Conservation (phyloP, 176 grass and related monocot genomes). For the Phragmites australis region DNA sequence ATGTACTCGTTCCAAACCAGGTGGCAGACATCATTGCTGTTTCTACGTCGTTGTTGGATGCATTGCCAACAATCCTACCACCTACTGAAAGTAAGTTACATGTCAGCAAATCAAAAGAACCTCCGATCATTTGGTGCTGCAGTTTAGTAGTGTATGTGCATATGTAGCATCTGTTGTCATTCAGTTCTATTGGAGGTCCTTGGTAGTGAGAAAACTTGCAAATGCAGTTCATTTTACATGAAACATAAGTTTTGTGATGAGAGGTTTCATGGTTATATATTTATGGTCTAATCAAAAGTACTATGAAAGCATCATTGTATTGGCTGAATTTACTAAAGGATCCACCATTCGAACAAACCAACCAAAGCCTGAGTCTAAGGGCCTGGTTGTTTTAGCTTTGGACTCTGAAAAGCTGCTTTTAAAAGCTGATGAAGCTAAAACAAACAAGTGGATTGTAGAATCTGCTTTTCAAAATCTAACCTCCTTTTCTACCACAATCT, state of each 20-base stretch:
- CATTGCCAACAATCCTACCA: slow-evolving; percentile 53
- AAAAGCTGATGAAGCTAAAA: too few relatives aligned
- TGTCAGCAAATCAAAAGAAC: not conserved
- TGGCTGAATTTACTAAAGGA: not conserved
- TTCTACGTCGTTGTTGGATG: slow-evolving; percentile 73
- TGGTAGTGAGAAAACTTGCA: not conserved
- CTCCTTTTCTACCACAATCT: too few relatives aligned
- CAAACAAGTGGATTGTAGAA: too few relatives aligned
- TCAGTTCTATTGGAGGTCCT: not conserved
- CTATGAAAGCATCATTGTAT: not conserved
- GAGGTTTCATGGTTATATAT: not conserved
- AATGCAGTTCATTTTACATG: slow-evolving; percentile 11
- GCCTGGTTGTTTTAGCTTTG: too few relatives aligned
- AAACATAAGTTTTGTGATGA: not conserved
- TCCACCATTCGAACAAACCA: not conserved
- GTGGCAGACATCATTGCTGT: slow-evolving; percentile 76
- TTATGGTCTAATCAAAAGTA: not conserved
- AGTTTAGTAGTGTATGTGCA: not conserved
- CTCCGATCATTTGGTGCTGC: not conserved
- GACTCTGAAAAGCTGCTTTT: too few relatives aligned
- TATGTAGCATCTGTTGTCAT: not conserved
- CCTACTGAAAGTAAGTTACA: slow-evolving; percentile 52
- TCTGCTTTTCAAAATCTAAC: too few relatives aligned
- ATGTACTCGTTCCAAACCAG: slow-evolving; percentile 45
- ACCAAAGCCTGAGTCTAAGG: not conserved